These are phyloP conservation scores for Gossypium lobatum DNA, from an alignment of 441 rosid species.

Conservation along the genomic window DNA sequence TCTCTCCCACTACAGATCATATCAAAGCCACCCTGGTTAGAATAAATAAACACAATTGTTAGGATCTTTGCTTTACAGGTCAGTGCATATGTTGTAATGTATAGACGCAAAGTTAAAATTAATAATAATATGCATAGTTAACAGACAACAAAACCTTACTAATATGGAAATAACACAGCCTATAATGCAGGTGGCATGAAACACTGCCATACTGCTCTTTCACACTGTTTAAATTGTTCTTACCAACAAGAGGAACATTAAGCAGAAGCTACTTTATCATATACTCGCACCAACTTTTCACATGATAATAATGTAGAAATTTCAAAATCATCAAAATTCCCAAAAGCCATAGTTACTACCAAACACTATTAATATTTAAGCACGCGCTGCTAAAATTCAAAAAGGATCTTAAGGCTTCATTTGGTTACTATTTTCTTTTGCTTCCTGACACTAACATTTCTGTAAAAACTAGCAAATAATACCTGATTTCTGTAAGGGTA, in stretches of 20 bases:
- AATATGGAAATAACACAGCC: not conserved
- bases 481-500: slow-evolving; percentile 95
- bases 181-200: not conserved
- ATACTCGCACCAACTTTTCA: not conserved
- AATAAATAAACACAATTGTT: not conserved
- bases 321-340: not conserved
- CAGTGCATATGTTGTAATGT: not conserved
- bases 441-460: not conserved
- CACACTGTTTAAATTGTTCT: not conserved
- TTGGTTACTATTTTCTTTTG: not conserved
- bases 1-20: slow-evolving; percentile 99
- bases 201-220: not conserved
- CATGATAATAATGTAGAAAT: not conserved
- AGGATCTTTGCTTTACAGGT: not conserved
- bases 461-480: not conserved
- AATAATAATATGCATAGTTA: not conserved
- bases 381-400: not conserved
- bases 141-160: not conserved
- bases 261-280: not conserved
- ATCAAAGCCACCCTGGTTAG: slow-evolving; percentile 91
- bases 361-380: not conserved
- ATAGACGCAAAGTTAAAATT: not conserved
- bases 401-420: not conserved
- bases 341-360: not conserved
- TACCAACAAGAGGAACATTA: not conserved